phyloP scores from a whole-genome alignment of 257 asterid genomes.

The Misopates orontium region DNA sequence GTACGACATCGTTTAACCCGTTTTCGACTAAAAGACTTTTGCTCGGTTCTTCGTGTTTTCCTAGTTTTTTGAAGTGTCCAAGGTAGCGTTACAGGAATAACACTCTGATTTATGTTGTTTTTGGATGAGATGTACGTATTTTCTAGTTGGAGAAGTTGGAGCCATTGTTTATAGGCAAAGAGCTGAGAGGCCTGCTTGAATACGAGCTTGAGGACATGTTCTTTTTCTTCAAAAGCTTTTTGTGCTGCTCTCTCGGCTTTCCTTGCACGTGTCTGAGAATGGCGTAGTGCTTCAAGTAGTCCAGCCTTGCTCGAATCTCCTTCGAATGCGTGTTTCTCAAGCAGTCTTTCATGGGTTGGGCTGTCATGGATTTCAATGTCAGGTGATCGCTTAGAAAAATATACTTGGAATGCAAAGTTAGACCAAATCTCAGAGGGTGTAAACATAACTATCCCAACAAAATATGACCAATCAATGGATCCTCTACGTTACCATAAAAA shows the following conservation, averaged over 20 bases:
- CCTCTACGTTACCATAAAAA: not conserved
- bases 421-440: too few relatives aligned
- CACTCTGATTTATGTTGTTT: constrained; percentile 39
- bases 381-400: too few relatives aligned
- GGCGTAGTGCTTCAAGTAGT: constrained; percentile 75
- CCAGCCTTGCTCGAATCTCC: constrained; percentile 47
- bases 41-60: constrained; percentile 40
- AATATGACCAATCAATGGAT: not conserved
- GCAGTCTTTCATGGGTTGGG: constrained; percentile 24
- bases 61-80: constrained; percentile 42
- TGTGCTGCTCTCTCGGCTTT: constrained; percentile 84
- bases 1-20: constrained; percentile 34
- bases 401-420: too few relatives aligned
- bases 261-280: constrained; percentile 95
- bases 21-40: constrained; percentile 38
- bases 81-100: constrained; percentile 40
- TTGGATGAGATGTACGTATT: constrained; percentile 54
- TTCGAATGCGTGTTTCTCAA: constrained; percentile 24
- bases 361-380: constrained; percentile 34
- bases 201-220: constrained; percentile 63
- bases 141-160: constrained; percentile 78
- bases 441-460: not conserved
- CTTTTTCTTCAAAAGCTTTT: constrained; percentile 69
- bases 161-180: constrained; percentile 88
- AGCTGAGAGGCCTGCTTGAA: constrained; percentile 84